Evolutionary conservation across 495 filamentous ascomycete species (phyloP).

Genomic region (Penicillium longicatenatum): DNA sequence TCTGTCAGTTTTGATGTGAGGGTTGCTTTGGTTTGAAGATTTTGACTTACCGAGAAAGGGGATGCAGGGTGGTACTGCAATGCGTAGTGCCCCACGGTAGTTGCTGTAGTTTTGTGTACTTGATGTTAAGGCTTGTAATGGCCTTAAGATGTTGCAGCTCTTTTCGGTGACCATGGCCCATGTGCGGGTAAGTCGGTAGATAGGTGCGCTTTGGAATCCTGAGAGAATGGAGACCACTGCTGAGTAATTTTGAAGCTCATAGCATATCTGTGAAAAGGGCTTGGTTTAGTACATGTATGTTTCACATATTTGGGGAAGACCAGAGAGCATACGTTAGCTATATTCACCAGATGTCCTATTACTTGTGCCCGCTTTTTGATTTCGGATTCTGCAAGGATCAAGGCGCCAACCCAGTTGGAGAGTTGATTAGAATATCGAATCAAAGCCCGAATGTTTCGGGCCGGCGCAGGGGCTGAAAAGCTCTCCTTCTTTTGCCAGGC

Average conservation of each 20-base stretch:
- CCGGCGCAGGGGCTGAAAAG: constrained; percentile 73
- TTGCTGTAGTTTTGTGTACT: constrained; percentile 92
- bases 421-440: constrained; percentile 94
- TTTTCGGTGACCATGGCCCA: constrained; percentile 83
- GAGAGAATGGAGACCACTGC: constrained; percentile 93
- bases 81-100: constrained; percentile 82
- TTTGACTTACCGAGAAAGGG: constrained; percentile 81
- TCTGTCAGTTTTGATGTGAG: constrained; percentile 3
- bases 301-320: no score
- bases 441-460: constrained; percentile 83
- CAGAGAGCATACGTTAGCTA: constrained; percentile 68
- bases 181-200: constrained; percentile 82
- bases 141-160: constrained; percentile 68
- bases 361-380: constrained; percentile 89
- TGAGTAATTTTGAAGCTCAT: constrained; percentile 85
- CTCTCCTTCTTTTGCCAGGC: constrained; percentile 81
- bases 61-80: constrained; percentile 85
- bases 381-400: constrained; percentile 86
- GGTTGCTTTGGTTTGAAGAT: background rate
- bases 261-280: constrained; percentile 67
- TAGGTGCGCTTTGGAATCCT: constrained; percentile 81
- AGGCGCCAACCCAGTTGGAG: constrained; percentile 94
- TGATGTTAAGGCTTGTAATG: constrained; percentile 82
- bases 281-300: background rate
- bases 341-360: constrained; percentile 88